These are phyloP conservation scores for Thozetella sp. DNA, from an alignment of 495 filamentous ascomycete genomes.

Conservation along the genomic window DNA sequence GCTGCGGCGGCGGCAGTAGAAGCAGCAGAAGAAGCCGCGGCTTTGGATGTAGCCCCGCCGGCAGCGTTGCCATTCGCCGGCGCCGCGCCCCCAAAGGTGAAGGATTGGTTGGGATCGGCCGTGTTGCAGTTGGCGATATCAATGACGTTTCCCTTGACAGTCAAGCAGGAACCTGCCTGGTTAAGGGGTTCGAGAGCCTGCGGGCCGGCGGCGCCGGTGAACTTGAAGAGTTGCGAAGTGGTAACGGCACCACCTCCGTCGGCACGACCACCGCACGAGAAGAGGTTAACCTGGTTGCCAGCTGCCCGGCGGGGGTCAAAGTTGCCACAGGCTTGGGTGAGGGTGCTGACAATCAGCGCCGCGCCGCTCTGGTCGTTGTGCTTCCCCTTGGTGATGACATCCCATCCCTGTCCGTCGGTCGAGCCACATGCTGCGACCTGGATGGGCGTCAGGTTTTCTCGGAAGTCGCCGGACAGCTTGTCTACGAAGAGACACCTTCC, in stretches of 20 bases:
- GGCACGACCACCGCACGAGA: slow-evolving; percentile 58
- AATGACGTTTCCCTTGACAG: slow-evolving; percentile 42
- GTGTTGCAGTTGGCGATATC: slow-evolving; percentile 43
- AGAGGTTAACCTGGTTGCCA: slow-evolving; percentile 51
- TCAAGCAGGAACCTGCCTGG: slow-evolving; percentile 41
- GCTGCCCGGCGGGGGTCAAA: slow-evolving; percentile 48
- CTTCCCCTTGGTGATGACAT: slow-evolving; percentile 53
- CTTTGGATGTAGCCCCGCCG: slow-evolving; percentile 6
- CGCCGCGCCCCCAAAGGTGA: slow-evolving; percentile 40
- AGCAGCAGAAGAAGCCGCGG: slow-evolving; percentile 10
- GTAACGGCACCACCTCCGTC: slow-evolving; percentile 53
- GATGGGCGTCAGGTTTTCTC: slow-evolving; percentile 56
- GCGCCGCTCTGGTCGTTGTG: slow-evolving; percentile 43
- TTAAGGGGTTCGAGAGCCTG: slow-evolving; percentile 44
- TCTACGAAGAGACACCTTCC: slow-evolving; percentile 56
- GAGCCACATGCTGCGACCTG: slow-evolving; percentile 49
- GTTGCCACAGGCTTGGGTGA: slow-evolving; percentile 59
- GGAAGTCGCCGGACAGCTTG: slow-evolving; percentile 57
- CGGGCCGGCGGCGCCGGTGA: slow-evolving; percentile 39
- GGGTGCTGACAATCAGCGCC: slow-evolving; percentile 53
- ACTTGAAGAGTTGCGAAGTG: slow-evolving; percentile 49
- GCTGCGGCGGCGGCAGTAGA: slow-evolving; percentile 21
- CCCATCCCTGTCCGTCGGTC: slow-evolving; percentile 52
- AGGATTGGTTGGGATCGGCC: slow-evolving; percentile 42
- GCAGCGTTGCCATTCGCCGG: slow-evolving; percentile 11